These are phyloP conservation scores for Fusarium sp. DNA, from an alignment of 2,329 filamentous ascomycete species.

Conservation along the genomic window DNA sequence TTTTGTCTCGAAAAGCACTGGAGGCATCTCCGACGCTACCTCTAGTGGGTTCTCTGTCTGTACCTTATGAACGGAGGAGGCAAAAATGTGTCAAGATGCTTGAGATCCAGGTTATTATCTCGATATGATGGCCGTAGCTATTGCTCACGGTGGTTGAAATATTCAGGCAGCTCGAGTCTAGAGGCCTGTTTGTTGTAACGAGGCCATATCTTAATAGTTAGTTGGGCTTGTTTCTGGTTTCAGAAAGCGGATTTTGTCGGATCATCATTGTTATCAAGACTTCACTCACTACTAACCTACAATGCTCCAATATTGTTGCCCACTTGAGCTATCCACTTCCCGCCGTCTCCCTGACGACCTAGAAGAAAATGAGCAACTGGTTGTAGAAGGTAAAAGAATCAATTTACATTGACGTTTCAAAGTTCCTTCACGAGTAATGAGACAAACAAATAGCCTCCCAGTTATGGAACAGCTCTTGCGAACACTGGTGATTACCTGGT, in stretches of 20 bases:
- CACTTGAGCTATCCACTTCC: conserved; percentile 37
- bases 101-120: background rate
- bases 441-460: background rate
- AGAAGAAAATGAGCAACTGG: background rate
- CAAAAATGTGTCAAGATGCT: conserved; percentile 21
- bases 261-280: conserved; percentile 15
- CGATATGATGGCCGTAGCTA: background rate
- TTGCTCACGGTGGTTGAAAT: background rate
- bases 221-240: conserved; percentile 15
- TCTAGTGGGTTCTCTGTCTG: background rate
- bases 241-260: conserved; percentile 37
- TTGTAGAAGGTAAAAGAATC: background rate
- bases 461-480: background rate
- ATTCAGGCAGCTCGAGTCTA: background rate
- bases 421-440: background rate
- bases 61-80: conserved; percentile 6
- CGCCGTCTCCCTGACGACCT: conserved; percentile 37
- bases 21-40: conserved; percentile 31
- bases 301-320: conserved; percentile 19
- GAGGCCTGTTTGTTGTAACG: background rate
- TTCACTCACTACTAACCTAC: conserved; percentile 10
- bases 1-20: conserved; percentile 24
- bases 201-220: background rate
- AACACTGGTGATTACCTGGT: background rate
- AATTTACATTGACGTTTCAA: background rate